Evolutionary conservation across 1,284 basidiomycete species (phyloP), one percentile per base, ranked within the genome.

Genomic region (Leccinum subrobustum): DNA sequence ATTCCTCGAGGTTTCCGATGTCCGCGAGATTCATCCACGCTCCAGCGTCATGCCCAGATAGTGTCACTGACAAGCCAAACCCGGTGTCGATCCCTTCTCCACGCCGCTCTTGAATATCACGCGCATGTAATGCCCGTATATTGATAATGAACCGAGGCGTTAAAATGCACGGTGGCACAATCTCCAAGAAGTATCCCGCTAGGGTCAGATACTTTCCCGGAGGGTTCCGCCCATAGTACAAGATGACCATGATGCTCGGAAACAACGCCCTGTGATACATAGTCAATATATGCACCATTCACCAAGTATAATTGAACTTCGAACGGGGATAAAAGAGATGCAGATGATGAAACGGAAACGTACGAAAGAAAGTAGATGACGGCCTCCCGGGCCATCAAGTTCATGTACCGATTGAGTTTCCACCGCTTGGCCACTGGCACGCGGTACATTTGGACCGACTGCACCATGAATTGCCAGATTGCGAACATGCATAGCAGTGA

Each of bases 281-380:
- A 11, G 7, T 29, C 20, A 23, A 42, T 42, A 42, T 42, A 42
- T 42, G 5, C 39, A 18, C 39, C n/a, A 42, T 18, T 42, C 4
- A 11, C n/a, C 7, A 18, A 9, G 39, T 6, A 42, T 6, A 0
- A 11, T 54, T 23, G 37, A 39, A 39, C 39, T 20, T 20, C 23
- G 1, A 18, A 16, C 7, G 9, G 5, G 7, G 12, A 25, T 50
- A 7, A 5, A 16, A 31, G 25, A 8, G 27, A 29, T 18, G 29
- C 4, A 52, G 20, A 29, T 39, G 9, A 6, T 20, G n/a, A 18
- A 23, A 20, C 3, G n/a, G n/a, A 31, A 3, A 57, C 60, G 54
- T 50, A 62, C 60, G 23, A 56, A 37, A 58, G 33, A 25, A 64
- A 64, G 31, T 52, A 64, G 5, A 62, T 6, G 2, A 58, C 48